Conservation (phyloP, 768 basidiomycete species). For the Amyloporia xantha region DNA sequence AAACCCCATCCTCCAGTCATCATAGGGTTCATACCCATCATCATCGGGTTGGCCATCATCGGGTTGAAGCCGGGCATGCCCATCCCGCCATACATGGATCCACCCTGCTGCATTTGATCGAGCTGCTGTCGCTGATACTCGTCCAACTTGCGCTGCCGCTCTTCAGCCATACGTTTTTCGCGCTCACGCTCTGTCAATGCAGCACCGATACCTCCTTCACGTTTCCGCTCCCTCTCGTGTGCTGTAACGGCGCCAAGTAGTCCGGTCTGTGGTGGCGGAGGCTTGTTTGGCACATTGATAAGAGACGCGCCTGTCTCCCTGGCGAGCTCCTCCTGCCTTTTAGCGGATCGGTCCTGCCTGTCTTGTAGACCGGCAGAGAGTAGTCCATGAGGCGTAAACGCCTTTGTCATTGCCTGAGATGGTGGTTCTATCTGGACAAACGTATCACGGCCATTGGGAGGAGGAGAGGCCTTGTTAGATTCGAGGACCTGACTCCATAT, state of each 20-base stretch:
- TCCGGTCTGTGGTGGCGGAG: conserved; percentile 91
- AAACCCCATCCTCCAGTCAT: conserved; percentile 51
- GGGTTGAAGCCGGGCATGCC: conserved; percentile 49
- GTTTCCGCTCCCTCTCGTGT: conserved; percentile 89
- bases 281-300: conserved; percentile 93
- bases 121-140: conserved; percentile 84
- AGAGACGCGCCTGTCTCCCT: conserved; percentile 87
- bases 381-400: conserved; percentile 90
- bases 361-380: conserved; percentile 94
- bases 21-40: conserved; percentile 51
- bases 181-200: conserved; percentile 92
- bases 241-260: conserved; percentile 93
- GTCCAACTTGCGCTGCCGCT: conserved; percentile 88
- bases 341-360: conserved; percentile 92
- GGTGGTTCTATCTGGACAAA: conserved; percentile 73
- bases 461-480: conserved; percentile 19
- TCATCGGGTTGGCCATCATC: conserved; percentile 71
- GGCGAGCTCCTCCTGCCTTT: conserved; percentile 89
- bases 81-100: conserved; percentile 57
- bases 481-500: conserved; percentile 92
- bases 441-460: conserved; percentile 32
- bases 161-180: conserved; percentile 87
- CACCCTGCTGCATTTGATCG: conserved; percentile 82
- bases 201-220: conserved; percentile 93
- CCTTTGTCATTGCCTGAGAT: conserved; percentile 78